Evolutionary conservation across 306 rosid species (phyloP), one percentile per base, ranked within the genome.

Genomic region (Crataegus laevigata): DNA sequence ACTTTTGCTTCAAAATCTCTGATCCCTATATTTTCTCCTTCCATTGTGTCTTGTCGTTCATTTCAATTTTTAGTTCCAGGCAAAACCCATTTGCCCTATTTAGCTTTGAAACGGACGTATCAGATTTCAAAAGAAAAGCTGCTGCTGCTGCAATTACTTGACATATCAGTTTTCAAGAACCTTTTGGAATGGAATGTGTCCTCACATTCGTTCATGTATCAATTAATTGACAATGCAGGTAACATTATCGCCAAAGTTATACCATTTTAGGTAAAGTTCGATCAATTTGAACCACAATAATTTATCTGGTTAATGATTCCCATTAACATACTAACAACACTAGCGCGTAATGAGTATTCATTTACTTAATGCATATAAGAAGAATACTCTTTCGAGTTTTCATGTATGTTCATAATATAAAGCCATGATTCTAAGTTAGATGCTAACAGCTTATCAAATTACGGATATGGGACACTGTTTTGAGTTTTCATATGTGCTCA

Each of bases 31-130:
- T 59, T 84, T 84, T 79, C 84, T 83, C 82, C 71, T 77, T 82
- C 54, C 54, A 13, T 73, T 75, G 80, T 80, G 82, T 77, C 79
- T 84, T 91, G 83, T 66, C 80, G 82, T 85, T 90, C 88, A 36
- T 77, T 73, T 21, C 69, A 21, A 11, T 65, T 65, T 82, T 82
- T 43, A 15, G 19, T 50, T 60, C 21, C 11, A 69, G 72, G 75
- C 74, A 52, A 28, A 61, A 59, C 77, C 81, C 78, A 72, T 75
- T 74, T 75, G 13, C 50, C 76, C 21, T 63, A 63, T 28, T 18
- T 63, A 1, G 14, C 42, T 30, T 72, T 86, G 92, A 85, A 75
- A 85, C 70, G 9, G 90, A 87, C 91, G 32, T 80, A 45, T 85
- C 92, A 55, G 66, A 52, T 73, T 10, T 73, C 55, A 5, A 19